These are phyloP conservation scores for Schwanniomyces yamadae DNA, from an alignment of 805 yeast genomes.

Conservation along the genomic window DNA sequence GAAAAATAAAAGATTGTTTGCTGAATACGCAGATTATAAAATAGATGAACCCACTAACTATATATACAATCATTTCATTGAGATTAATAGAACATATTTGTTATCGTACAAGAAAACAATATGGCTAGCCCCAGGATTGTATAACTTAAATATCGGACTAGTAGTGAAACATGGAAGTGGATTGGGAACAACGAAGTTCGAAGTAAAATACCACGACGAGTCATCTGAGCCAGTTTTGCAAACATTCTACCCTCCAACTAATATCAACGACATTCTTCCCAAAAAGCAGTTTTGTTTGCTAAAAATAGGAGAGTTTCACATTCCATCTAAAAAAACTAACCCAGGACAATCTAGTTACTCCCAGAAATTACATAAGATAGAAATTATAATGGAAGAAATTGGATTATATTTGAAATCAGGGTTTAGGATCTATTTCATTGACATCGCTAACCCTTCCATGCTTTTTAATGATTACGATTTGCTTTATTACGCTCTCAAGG, in stretches of 20 bases:
- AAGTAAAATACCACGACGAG: conserved; percentile 32
- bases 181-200: conserved; percentile 57
- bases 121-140: conserved; percentile 48
- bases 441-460: conserved; percentile 40
- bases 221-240: conserved; percentile 26
- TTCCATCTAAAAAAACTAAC: conserved; percentile 14
- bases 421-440: conserved; percentile 45
- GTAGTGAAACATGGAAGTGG: conserved; percentile 56
- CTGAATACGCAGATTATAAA: conserved; percentile 42
- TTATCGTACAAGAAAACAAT: conserved; percentile 45
- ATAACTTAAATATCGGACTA: conserved; percentile 51
- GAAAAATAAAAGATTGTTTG: conserved; percentile 52
- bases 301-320: conserved; percentile 48
- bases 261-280: conserved; percentile 58
- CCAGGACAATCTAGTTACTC: neutral
- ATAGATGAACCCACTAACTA: conserved; percentile 50
- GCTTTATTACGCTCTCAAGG: conserved; percentile 41
- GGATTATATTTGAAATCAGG: conserved; percentile 56
- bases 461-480: conserved; percentile 43
- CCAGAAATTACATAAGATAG: conserved; percentile 24
- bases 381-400: conserved; percentile 54
- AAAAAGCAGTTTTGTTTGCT: conserved; percentile 48
- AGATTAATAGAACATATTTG: conserved; percentile 49
- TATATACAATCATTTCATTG: conserved; percentile 44
- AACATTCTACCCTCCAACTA: conserved; percentile 55